Percentiles rank a stretch among this genome's conserved stretches.
phyloP scores from a whole-genome alignment of 495 filamentous ascomycete genomes.

The Tuber microsphaerosporum region DNA sequence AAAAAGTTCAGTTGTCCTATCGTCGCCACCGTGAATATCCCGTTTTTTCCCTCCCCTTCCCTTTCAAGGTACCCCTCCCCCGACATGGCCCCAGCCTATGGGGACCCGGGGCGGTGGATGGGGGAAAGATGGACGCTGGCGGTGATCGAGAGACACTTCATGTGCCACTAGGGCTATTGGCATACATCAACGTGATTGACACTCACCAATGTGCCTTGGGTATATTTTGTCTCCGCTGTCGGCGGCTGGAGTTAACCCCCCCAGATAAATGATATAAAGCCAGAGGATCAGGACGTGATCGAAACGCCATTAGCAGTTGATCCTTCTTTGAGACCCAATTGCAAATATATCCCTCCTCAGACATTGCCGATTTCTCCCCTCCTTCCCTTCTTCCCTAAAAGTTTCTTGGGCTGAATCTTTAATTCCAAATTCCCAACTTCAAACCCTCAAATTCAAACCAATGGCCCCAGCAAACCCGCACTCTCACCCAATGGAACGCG shows the following conservation, averaged over 20 bases:
- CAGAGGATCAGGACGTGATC: not conserved
- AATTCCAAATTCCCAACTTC: not conserved
- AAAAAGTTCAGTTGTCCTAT: not conserved
- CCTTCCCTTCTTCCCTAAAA: not conserved
- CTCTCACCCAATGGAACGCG: not conserved
- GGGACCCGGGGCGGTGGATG: not conserved
- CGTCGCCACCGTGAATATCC: not conserved
- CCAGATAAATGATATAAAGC: conserved; percentile 2
- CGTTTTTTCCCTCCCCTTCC: not conserved
- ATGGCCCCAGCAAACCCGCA: not conserved
- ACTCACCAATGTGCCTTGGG: not conserved
- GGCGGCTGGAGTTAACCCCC: not conserved
- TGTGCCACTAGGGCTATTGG: not conserved
- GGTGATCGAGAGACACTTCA: not conserved
- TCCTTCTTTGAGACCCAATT: not conserved
- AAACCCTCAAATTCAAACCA: not conserved
- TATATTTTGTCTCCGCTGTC: not conserved
- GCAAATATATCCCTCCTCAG: not conserved
- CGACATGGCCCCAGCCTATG: not conserved
- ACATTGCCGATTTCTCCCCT: not conserved
- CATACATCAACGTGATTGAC: not conserved
- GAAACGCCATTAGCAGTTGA: not conserved
- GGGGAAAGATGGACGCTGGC: not conserved
- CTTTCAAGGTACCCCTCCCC: not conserved
- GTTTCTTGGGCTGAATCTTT: not conserved